phyloP scores from a whole-genome alignment of 2,329 filamentous ascomycete genomes.

The Aspergillus fijiensis region DNA sequence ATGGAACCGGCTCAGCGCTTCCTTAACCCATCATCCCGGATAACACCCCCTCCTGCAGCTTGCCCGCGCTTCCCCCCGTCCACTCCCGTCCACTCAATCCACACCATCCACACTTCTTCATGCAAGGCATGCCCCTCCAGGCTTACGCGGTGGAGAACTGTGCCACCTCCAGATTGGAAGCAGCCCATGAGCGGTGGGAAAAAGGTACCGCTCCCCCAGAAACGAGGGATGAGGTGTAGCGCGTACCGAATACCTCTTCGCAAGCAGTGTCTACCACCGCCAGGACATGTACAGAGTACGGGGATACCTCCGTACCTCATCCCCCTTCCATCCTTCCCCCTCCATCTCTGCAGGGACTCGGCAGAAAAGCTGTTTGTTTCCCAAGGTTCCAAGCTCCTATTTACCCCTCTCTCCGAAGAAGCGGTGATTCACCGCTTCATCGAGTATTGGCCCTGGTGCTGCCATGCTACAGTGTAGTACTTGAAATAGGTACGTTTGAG shows the following conservation, averaged over 20 bases:
- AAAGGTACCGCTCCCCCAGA: not conserved
- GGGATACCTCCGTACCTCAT: too few species aligned
- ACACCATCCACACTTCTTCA: slow-evolving; percentile 14
- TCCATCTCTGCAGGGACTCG: slow-evolving; percentile 1
- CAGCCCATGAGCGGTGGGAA: not conserved
- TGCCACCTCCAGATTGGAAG: not conserved
- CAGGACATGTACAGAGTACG: not conserved
- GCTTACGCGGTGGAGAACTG: slow-evolving; percentile 5
- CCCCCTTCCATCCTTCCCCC: not conserved
- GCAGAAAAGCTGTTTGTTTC: not conserved
- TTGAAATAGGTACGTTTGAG: not conserved
- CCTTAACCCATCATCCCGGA: slow-evolving; percentile 18
- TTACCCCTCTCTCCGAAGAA: slow-evolving; percentile 4
- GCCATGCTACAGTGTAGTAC: slow-evolving; percentile 11
- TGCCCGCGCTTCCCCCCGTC: slow-evolving; percentile 3
- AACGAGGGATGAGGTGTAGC: not conserved
- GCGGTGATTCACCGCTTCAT: slow-evolving; percentile 25
- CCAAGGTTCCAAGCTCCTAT: not conserved
- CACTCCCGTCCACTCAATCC: not conserved
- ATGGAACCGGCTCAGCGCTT: not conserved
- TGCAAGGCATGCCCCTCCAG: slow-evolving; percentile 12
- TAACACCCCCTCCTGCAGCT: slow-evolving; percentile 14
- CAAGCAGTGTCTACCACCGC: not conserved
- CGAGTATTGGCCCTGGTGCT: slow-evolving; percentile 16
- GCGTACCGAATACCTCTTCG: not conserved